Base-by-base conservation (phyloP, 176 grass and related monocot genomes). In the Carex littledalei region DNA sequence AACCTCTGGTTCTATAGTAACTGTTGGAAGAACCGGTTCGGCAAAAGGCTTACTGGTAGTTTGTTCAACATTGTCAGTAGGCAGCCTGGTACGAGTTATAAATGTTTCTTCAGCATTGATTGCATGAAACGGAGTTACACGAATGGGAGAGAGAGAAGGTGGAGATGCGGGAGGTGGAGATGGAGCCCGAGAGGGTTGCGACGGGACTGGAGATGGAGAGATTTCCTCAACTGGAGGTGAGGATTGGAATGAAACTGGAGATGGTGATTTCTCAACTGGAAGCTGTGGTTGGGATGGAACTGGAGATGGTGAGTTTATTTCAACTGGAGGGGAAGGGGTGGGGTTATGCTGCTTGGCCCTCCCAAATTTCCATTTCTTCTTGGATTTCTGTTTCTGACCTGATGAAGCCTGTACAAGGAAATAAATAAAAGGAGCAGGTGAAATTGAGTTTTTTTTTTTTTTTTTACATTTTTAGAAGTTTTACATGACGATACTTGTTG, bases 331-430 rank as follows among this genome's bases (percentile, higher is more conserved):
- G 35, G 81, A 54, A 2, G 87, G 86, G 9, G 85, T 54, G 24
- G 47, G 57, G 7, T 7, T 49, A 14, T 22, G 41, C 13, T 83
- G 17, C 5, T 67, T 87, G 12, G 86, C 83, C 82, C 85, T 91
- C 15, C 84, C 70, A 50, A 94, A 91, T n/a, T 64, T 86, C 92
- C 87, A 94, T 82, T 87, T 71, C 84, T 84, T 97, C 92, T 87
- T 97, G 57, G 90, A 87, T 58, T 83, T 90, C 6, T 53, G 52
- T 11, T 67, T 97, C 60, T 84, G 16, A 52, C 49, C 14, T n/a
- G 62, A 52, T 47, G 60, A 50, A 45, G 35, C 6, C 81, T 83
- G 63, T 11, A 68, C 11, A 34, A 35, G n/a, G 3, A 83, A 69
- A 26, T 66, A 66, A 31, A 52, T 9, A 35, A 61, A 61, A 65